These are phyloP conservation scores for Ceratocystis smalleyi DNA, from an alignment of 2,329 filamentous ascomycete genomes.

Conservation along the genomic window DNA sequence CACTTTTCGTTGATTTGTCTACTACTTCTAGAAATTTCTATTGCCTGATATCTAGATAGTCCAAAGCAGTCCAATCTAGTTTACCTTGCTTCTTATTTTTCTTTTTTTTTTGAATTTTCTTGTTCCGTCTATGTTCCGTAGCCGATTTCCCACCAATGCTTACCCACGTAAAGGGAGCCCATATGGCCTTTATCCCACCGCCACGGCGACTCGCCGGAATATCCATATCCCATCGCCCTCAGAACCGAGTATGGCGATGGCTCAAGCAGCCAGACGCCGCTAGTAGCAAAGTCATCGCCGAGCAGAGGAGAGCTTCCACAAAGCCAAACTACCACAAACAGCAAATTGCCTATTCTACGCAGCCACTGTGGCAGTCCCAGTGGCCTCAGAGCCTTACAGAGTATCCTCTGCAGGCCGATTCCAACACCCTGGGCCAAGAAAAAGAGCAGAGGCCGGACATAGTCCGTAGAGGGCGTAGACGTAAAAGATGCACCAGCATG, in stretches of 20 bases:
- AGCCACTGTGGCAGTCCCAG: slow-evolving; percentile 30
- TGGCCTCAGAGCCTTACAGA: slow-evolving; percentile 18
- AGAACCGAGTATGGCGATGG: slow-evolving; percentile 62
- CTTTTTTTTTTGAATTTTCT: neutral
- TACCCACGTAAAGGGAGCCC: slow-evolving; percentile 40
- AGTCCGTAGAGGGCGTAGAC: slow-evolving; percentile 36
- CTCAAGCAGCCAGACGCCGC: slow-evolving; percentile 67
- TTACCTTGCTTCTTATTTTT: too few relatives aligned
- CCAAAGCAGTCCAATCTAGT: neutral
- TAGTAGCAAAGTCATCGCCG: slow-evolving; percentile 58
- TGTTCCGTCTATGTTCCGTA: slow-evolving; percentile 19
- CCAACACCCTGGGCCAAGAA: slow-evolving; percentile 58
- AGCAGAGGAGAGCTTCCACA: slow-evolving; percentile 48
- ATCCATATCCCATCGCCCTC: slow-evolving; percentile 50
- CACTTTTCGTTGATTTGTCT: neutral
- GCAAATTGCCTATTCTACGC: slow-evolving; percentile 41
- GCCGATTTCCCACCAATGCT: slow-evolving; percentile 44
- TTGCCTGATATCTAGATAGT: neutral
- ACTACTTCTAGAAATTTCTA: neutral
- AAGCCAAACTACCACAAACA: slow-evolving; percentile 52
- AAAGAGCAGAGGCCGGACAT: slow-evolving; percentile 47
- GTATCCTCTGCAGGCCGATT: slow-evolving; percentile 40
- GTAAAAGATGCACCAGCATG: slow-evolving; percentile 58
- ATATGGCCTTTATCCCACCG: slow-evolving; percentile 45
- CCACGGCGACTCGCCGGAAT: slow-evolving; percentile 47